Evolutionary conservation across 1,139 yeast species (phyloP), one percentile per base, ranked within the genome.

Genomic region (Pichia sp.): DNA sequence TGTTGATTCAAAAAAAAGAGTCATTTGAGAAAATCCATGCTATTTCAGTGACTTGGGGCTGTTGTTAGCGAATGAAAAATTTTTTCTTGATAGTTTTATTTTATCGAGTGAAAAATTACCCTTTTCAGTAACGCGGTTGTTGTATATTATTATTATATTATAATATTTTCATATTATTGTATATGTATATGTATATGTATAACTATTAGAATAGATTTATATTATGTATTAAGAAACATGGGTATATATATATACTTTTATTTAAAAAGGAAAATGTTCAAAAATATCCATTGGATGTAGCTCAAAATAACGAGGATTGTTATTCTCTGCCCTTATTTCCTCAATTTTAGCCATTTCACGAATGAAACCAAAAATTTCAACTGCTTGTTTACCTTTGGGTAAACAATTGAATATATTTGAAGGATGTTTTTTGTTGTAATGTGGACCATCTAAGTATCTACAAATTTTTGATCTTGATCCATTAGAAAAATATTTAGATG

Each of bases 311-410:
- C 54, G 39, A 6, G 51, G 53, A 18, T 47, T 18, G 37, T 47
- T 38, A n/a, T 43, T 26, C 3, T 35, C 45, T 3, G 34, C 44
- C 5, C 53, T 31, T 7, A 45, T 26, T 32, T 43, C 28, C 40
- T 64, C 67, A 4, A 25, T 41, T 26, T 53, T 53, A 1, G 66
- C 68, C 61, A 63, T 59, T 34, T 53, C 58, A 40, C 53, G 53
- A 18, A 64, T 57, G n/a, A 56, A 48, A 1, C 65, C 64, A 5
- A 52, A 34, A 3, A 64, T 44, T 26, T 64, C 63, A 10, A 51
- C 41, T 8, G 56, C 49, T 7, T 58, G 31, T 9, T 41, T 46
- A 3, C 29, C 8, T 5, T 35, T 39, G 18, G 60, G 42, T 6
- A 58, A 39, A 7, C 56, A 52, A 5, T 44, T 48, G 41, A 64